Evolutionary conservation across 2,329 filamentous ascomycete species (phyloP).

Genomic region (Penicillium sp.): DNA sequence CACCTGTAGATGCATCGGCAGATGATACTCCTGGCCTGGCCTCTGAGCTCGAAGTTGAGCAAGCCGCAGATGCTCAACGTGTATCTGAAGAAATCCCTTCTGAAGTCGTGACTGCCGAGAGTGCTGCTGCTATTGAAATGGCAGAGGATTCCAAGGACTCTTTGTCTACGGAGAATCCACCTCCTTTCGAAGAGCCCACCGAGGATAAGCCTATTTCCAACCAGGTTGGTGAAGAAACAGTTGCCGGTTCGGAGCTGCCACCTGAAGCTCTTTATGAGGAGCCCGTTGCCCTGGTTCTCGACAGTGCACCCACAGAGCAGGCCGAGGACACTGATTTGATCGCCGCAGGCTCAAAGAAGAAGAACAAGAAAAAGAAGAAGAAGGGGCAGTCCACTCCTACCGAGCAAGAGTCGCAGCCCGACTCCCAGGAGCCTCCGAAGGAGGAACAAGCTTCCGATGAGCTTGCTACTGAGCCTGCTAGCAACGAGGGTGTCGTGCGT

Average conservation of each 20-base stretch:
- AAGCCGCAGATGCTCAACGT: neutral
- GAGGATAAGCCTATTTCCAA: constrained; percentile 3
- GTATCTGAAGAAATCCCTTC: neutral
- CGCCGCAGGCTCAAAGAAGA: constrained; percentile 17
- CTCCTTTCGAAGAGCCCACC: neutral
- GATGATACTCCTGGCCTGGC: neutral
- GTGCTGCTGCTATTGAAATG: neutral
- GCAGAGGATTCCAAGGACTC: neutral
- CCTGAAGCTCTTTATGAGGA: neutral
- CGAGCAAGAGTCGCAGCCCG: constrained; percentile 6
- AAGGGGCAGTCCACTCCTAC: constrained; percentile 9
- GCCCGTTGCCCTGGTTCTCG: neutral
- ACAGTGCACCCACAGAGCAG: neutral
- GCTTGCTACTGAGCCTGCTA: neutral
- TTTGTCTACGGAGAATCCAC: neutral
- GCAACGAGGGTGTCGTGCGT: neutral
- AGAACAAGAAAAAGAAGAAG: constrained; percentile 26
- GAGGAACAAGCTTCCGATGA: neutral
- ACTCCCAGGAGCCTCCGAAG: constrained; percentile 3
- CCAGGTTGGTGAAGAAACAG: neutral
- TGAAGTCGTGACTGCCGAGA: neutral
- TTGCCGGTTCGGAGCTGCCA: neutral
- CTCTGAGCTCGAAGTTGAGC: constrained; percentile 1
- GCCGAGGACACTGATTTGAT: neutral
- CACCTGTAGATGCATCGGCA: neutral